Evolutionary conservation across 129 eudicot genomes (phyloP), one percentile per base, ranked within the genome.

Genomic region (Centrapalus pauciflorus): DNA sequence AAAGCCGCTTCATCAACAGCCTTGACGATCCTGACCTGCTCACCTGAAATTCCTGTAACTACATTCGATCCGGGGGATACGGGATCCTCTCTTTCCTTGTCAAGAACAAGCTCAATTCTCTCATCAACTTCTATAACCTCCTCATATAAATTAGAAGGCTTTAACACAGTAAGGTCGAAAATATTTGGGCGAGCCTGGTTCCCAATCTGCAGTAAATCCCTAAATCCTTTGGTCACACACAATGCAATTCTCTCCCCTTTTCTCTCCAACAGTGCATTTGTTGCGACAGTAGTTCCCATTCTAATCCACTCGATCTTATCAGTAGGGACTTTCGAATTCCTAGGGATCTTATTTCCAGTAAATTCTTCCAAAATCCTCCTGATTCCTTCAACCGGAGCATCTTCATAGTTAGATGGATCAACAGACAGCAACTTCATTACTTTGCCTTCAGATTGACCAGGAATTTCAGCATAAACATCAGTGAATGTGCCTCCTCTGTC

Each of bases 401-500:
- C 99, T 33, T 89, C 99, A 43, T 93, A 93, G 76, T 93, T 93
- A 40, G 96, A 76, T 17, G 99, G 99, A 70, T 93, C 99, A 30
- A 89, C 96, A 0, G 99, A 93, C 48, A 93, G 28, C 23, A 93
- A 80, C 65, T 93, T 93, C 95, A 86, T 86, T 6, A 89, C 96
- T 52, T 75, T 85, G 3, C 96, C 95, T 63, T 88, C 96, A 16
- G 95, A 48, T 26, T 74, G 79, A 41, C 95, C 93, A 4, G 99
- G 96, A 35, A 93, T 80, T 78, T 93, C 99, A 27, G 99, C 99
- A 77, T 93, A 93, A 20, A 93, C 96, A 70, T 93, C 99, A 25
- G 99, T 93, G 74, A 93, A 93, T 11, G 99, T 93, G 75, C 99
- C 99, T 28, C 99, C 99, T 83, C 99, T 79, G 72, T 93, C 99